Evolutionary conservation across 1,139 yeast genomes (phyloP).

Genomic region (Casaregolazyma suthepensis): DNA sequence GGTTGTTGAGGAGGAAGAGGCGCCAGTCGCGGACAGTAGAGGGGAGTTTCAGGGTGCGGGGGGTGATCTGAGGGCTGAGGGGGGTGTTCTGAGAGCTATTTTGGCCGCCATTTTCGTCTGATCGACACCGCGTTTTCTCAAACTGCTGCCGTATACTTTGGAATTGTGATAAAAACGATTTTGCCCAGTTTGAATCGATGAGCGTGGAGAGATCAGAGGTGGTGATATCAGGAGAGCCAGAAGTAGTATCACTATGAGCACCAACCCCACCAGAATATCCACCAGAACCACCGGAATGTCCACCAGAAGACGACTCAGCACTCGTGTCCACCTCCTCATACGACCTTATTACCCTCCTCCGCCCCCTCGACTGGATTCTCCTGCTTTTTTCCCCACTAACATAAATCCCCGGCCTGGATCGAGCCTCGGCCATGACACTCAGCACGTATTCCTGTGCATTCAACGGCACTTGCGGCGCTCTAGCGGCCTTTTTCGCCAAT

Average conservation of each 20-base stretch:
- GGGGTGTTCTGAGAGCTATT: too few relatives aligned
- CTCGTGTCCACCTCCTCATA: constrained; percentile 6
- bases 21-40: constrained; percentile 1
- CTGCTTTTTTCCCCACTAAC: neutral
- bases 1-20: constrained; percentile 1
- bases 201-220: neutral
- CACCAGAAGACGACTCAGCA: too few relatives aligned
- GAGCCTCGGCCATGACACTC: constrained; percentile 23
- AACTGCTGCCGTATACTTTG: neutral
- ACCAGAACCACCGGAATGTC: neutral
- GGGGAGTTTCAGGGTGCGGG: neutral
- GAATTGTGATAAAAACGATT: neutral
- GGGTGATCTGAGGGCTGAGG: too few relatives aligned
- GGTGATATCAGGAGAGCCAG: too few relatives aligned
- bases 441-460: constrained; percentile 22
- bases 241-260: neutral
- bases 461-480: constrained; percentile 14
- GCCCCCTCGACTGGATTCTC: constrained; percentile 5
- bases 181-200: neutral
- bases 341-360: constrained; percentile 10
- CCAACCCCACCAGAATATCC: neutral
- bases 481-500: neutral
- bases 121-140: neutral
- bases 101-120: too few relatives aligned
- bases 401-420: constrained; percentile 17